A percentile compares a stretch with the other conserved stretches of the same genome.
Conservation (phyloP, 2,329 filamentous ascomycete species). For the Ilyonectria destructans region DNA sequence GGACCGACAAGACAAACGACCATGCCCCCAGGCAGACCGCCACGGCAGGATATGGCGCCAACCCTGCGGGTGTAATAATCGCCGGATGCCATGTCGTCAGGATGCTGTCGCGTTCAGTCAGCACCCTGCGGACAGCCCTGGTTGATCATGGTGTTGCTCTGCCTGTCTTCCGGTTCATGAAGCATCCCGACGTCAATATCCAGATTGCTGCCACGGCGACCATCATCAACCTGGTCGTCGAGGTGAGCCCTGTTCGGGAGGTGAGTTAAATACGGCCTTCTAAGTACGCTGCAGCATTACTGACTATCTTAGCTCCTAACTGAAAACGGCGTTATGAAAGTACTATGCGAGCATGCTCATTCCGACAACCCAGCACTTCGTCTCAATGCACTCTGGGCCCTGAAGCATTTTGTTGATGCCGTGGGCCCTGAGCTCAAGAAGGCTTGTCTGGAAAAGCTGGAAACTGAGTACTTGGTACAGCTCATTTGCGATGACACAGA, state of each 20-base stretch:
- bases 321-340: conserved; percentile 80
- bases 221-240: conserved; percentile 87
- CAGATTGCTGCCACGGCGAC: conserved; percentile 89
- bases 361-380: conserved; percentile 85
- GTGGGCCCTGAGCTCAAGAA: conserved; percentile 82
- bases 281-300: conserved; percentile 17
- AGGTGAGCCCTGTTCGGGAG: conserved; percentile 93
- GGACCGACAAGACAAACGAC: conserved; percentile 58
- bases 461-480: conserved; percentile 84
- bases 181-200: conserved; percentile 82
- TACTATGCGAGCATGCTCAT: conserved; percentile 88
- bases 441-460: conserved; percentile 83
- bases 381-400: conserved; percentile 90
- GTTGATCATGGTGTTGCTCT: conserved; percentile 88
- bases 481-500: conserved; percentile 79
- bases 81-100: conserved; percentile 88
- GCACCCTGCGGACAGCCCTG: conserved; percentile 86
- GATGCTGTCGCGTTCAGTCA: conserved; percentile 88
- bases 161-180: conserved; percentile 83
- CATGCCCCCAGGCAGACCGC: conserved; percentile 50
- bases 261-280: conserved; percentile 65
- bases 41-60: conserved; percentile 74
- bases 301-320: conserved; percentile 75
- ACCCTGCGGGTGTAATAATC: conserved; percentile 84
- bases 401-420: conserved; percentile 90